Evolutionary conservation across 257 asterid genomes (phyloP).

Genomic region (Nemophila menziesii): DNA sequence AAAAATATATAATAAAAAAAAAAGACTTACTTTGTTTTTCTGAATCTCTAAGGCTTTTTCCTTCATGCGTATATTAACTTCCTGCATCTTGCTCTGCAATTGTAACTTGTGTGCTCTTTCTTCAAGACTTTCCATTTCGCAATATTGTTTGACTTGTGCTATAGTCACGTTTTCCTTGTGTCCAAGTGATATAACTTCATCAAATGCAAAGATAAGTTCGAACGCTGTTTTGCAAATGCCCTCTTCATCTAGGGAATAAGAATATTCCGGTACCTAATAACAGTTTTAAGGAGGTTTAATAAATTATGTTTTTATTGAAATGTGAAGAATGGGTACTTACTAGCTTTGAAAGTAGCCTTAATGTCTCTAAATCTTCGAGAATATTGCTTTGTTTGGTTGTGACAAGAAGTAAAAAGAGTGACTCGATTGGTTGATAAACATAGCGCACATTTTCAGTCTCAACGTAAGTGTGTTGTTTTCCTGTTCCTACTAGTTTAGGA

Average conservation of each 20-base stretch:
- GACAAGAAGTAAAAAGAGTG: slow-evolving; percentile 81
- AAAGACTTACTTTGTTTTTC: slow-evolving; percentile 66
- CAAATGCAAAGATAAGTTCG: slow-evolving; percentile 86
- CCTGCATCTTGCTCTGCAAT: slow-evolving; percentile 77
- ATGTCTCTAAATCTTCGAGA: slow-evolving; percentile 83
- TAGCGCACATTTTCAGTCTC: slow-evolving; percentile 96
- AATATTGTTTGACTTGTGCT: slow-evolving; percentile 89
- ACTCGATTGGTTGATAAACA: slow-evolving; percentile 86
- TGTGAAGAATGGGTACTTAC: slow-evolving; percentile 26
- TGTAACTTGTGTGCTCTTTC: slow-evolving; percentile 83
- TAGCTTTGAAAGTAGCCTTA: slow-evolving; percentile 79
- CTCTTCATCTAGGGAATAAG: slow-evolving; percentile 84
- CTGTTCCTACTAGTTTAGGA: slow-evolving; percentile 83
- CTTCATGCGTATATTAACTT: slow-evolving; percentile 80
- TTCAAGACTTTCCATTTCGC: slow-evolving; percentile 97
- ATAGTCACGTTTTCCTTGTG: slow-evolving; percentile 92
- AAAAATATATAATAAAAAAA: slow-evolving; percentile 6
- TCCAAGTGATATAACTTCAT: slow-evolving; percentile 84
- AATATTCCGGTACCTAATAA: slow-evolving; percentile 79
- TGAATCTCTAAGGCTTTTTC: slow-evolving; percentile 91
- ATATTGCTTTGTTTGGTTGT: slow-evolving; percentile 94
- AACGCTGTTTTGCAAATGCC: slow-evolving; percentile 76
- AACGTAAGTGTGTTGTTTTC: slow-evolving; percentile 81
- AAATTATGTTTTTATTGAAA: background rate
- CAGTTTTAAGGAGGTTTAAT: slow-evolving; percentile 29